A percentile compares a stretch with the other conserved stretches of the same genome.
Evolutionary conservation across 2,329 filamentous ascomycete species (phyloP).

Genomic region (Penicillium olsonii): DNA sequence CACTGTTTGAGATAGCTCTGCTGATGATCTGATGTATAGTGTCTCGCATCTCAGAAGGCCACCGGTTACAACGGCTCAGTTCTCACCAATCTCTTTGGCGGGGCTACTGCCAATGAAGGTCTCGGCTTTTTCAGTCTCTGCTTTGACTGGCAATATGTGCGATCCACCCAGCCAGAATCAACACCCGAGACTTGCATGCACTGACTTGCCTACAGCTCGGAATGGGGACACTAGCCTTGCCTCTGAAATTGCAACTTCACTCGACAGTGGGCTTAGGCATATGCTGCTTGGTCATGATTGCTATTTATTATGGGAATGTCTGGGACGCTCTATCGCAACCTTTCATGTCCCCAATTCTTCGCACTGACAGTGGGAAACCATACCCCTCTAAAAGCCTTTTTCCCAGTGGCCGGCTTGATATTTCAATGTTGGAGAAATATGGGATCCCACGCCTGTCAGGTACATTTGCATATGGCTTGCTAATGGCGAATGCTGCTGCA

Average conservation of each 20-base stretch:
- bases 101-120: slow-evolving; percentile 55
- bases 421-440: slow-evolving; percentile 43
- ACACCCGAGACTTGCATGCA: neutral
- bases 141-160: slow-evolving; percentile 55
- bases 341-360: slow-evolving; percentile 58
- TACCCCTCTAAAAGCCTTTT: slow-evolving; percentile 48
- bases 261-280: slow-evolving; percentile 48
- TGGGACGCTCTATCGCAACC: slow-evolving; percentile 52
- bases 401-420: slow-evolving; percentile 27
- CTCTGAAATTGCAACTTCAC: slow-evolving; percentile 54
- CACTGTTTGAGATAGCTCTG: too few species aligned
- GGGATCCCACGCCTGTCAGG: slow-evolving; percentile 54
- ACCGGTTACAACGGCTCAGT: slow-evolving; percentile 48
- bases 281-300: slow-evolving; percentile 54
- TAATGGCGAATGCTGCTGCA: slow-evolving; percentile 60
- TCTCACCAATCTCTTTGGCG: slow-evolving; percentile 55
- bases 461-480: slow-evolving; percentile 55
- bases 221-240: slow-evolving; percentile 33
- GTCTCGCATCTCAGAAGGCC: slow-evolving; percentile 55
- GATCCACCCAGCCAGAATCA: neutral
- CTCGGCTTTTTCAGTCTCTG: slow-evolving; percentile 53
- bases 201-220: neutral
- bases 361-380: slow-evolving; percentile 39
- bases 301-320: slow-evolving; percentile 54
- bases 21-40: slow-evolving; percentile 31